A percentile compares a stretch with the other conserved stretches of the same genome.
Conservation (phyloP, 1,139 yeast species). For the Pichia sp. region DNA sequence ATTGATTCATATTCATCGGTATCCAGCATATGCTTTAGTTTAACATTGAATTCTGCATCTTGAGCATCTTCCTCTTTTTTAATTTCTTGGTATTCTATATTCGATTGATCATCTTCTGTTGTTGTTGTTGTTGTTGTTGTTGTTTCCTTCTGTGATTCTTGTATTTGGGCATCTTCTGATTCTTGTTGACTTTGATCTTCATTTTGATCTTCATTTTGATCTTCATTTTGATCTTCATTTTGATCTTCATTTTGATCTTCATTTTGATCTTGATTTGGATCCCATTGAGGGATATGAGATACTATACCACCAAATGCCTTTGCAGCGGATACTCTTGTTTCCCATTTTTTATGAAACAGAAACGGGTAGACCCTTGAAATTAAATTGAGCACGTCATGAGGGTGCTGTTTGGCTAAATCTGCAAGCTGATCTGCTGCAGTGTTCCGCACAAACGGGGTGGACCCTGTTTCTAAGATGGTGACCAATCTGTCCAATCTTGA, state of each 20-base stretch:
- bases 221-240: slow-evolving; percentile 11
- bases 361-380: slow-evolving; percentile 89
- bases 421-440: slow-evolving; percentile 98
- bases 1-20: slow-evolving; percentile 40
- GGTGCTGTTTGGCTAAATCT: slow-evolving; percentile 89
- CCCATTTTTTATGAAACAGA: slow-evolving; percentile 83
- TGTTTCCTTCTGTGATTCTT: no score
- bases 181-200: no score
- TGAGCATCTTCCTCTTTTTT: slow-evolving; percentile 33
- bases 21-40: slow-evolving; percentile 39
- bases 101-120: slow-evolving; percentile 13
- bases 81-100: slow-evolving; percentile 17
- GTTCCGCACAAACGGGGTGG: slow-evolving; percentile 86
- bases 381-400: slow-evolving; percentile 81
- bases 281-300: slow-evolving; percentile 73
- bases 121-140: no score
- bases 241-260: slow-evolving; percentile 24
- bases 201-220: slow-evolving; percentile 27
- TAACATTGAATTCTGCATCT: slow-evolving; percentile 14
- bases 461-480: slow-evolving; percentile 84
- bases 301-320: slow-evolving; percentile 93
- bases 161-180: no score
- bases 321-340: slow-evolving; percentile 92
- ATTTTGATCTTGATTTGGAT: slow-evolving; percentile 53
- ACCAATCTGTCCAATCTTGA: slow-evolving; percentile 64